Conservation (phyloP, 1,284 basidiomycete species). For the Exobasidium cylindrosporum region DNA sequence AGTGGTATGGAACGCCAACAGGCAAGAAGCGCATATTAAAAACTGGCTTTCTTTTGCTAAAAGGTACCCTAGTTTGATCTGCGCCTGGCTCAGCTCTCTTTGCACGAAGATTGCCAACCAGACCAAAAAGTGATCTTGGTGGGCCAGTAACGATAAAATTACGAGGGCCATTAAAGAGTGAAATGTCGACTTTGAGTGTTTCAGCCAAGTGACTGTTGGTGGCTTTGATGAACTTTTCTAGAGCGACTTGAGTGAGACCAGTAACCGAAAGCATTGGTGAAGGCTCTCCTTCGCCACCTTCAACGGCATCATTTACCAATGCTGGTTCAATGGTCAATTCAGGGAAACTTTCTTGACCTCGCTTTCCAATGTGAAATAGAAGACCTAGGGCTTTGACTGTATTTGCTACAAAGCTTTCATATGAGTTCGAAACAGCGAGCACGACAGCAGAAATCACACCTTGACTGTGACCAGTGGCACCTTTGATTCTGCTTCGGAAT, state of each 20-base stretch:
- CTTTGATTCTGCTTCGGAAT: conserved; percentile 72
- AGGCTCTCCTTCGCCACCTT: conserved; percentile 87
- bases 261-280: conserved; percentile 89
- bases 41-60: conserved; percentile 88
- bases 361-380: conserved; percentile 88
- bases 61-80: conserved; percentile 89
- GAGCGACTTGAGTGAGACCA: conserved; percentile 68
- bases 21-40: conserved; percentile 91
- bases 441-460: conserved; percentile 89
- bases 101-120: conserved; percentile 85
- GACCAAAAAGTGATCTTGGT: conserved; percentile 84
- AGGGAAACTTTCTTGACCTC: conserved; percentile 94
- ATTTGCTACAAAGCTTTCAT: conserved; percentile 73
- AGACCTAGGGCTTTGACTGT: conserved; percentile 79
- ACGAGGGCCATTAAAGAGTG: conserved; percentile 85
- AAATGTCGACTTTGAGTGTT: conserved; percentile 73
- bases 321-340: conserved; percentile 81
- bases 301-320: conserved; percentile 80
- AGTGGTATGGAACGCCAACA: conserved; percentile 93
- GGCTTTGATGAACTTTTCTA: conserved; percentile 78
- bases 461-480: conserved; percentile 93
- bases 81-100: conserved; percentile 78
- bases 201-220: conserved; percentile 80
- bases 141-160: conserved; percentile 92
- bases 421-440: conserved; percentile 73